A percentile compares a stretch with the other conserved stretches of the same genome.
phyloP scores from a whole-genome alignment of 1,139 yeast species.

The Candida sp. region DNA sequence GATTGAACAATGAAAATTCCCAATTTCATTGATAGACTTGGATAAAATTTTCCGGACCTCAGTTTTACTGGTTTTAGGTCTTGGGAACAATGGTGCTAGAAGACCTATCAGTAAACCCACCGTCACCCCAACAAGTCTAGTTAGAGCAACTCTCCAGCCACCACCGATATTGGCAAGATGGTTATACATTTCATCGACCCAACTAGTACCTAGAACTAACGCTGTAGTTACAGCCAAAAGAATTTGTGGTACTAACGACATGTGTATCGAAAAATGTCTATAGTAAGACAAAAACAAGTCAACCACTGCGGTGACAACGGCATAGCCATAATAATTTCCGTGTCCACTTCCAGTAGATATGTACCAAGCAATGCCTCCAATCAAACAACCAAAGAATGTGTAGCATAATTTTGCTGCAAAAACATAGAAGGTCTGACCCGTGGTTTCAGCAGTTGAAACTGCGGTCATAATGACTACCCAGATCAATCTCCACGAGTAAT shows the following conservation, averaged over 20 bases:
- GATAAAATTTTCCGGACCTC: conserved; percentile 24
- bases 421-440: conserved; percentile 32
- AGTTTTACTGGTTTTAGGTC: conserved; percentile 27
- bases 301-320: conserved; percentile 26
- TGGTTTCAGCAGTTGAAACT: conserved; percentile 28
- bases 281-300: conserved; percentile 22
- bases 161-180: conserved; percentile 20
- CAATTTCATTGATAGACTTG: conserved; percentile 21
- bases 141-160: conserved; percentile 27
- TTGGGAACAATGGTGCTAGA: conserved; percentile 28
- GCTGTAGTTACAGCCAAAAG: conserved; percentile 26
- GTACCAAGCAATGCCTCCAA: conserved; percentile 36
- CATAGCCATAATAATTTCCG: conserved; percentile 33
- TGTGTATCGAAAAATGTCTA: conserved; percentile 32
- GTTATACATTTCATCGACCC: conserved; percentile 21
- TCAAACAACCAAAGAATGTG: conserved; percentile 28
- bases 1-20: conserved; percentile 28
- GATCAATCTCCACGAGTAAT: conserved; percentile 22
- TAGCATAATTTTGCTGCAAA: conserved; percentile 23
- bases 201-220: conserved; percentile 35
- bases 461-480: conserved; percentile 37
- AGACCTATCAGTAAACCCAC: conserved; percentile 30
- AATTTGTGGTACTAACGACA: conserved; percentile 25
- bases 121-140: conserved; percentile 25
- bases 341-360: conserved; percentile 28